Evolutionary conservation across 768 basidiomycete species (phyloP).

Genomic region (Coprinopsis sp.): DNA sequence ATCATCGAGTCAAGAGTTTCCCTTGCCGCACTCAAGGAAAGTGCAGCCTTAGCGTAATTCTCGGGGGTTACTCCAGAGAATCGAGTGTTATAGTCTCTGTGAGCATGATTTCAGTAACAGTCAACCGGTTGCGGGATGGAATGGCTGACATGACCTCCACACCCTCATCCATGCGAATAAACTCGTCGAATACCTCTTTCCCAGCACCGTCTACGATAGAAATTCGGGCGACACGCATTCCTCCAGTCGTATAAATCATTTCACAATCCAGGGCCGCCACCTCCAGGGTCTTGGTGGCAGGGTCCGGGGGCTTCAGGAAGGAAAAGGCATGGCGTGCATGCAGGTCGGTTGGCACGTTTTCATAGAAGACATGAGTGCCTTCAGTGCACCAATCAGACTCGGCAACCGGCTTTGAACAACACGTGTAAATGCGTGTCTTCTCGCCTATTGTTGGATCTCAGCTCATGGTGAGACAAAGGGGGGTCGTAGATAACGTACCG

Average conservation of each 20-base stretch:
- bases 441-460: constrained; percentile 44
- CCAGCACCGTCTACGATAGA: constrained; percentile 83
- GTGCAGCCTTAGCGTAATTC: constrained; percentile 51
- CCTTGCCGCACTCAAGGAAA: constrained; percentile 65
- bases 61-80: constrained; percentile 78
- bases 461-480: constrained; percentile 1
- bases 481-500: constrained; percentile 40
- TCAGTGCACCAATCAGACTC: constrained; percentile 66
- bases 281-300: constrained; percentile 44
- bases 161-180: constrained; percentile 75
- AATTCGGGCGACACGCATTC: constrained; percentile 85
- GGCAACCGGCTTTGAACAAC: constrained; percentile 62
- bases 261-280: constrained; percentile 94
- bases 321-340: constrained; percentile 79
- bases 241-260: constrained; percentile 93
- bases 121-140: background rate
- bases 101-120: constrained; percentile 3
- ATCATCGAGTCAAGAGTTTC: constrained; percentile 67
- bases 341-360: constrained; percentile 56
- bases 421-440: constrained; percentile 65
- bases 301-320: constrained; percentile 25
- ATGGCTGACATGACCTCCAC: constrained; percentile 67
- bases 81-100: constrained; percentile 87
- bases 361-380: constrained; percentile 91
- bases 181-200: constrained; percentile 72